phyloP scores from a whole-genome alignment of 2,329 filamentous ascomycete genomes.

The Akanthomyces dipterigenus region DNA sequence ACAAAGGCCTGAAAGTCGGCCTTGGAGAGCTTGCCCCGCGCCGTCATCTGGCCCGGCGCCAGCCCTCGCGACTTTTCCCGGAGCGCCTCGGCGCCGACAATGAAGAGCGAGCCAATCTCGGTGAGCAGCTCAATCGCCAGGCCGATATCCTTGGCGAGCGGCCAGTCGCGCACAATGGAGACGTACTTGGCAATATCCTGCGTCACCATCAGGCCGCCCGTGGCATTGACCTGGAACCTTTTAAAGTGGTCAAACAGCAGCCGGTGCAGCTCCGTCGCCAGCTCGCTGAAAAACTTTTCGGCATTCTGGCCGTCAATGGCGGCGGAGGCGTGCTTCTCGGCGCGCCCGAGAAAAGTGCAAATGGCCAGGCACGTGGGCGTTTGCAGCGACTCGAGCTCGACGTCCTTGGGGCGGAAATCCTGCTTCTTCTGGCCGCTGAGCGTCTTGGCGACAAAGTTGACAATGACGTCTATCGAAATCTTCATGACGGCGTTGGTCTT shows the following conservation, averaged over 20 bases:
- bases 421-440: conserved; percentile 76
- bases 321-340: conserved; percentile 54
- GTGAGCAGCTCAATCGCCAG: conserved; percentile 75
- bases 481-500: conserved; percentile 63
- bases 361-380: conserved; percentile 79
- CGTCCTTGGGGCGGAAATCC: conserved; percentile 84
- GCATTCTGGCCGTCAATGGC: conserved; percentile 81
- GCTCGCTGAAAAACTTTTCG: conserved; percentile 73
- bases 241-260: conserved; percentile 91
- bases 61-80: conserved; percentile 62
- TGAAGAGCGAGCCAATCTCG: conserved; percentile 93
- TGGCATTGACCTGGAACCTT: conserved; percentile 86
- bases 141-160: conserved; percentile 60
- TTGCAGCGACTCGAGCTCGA: conserved; percentile 71
- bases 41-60: conserved; percentile 33
- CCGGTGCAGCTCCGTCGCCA: conserved; percentile 69
- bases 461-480: conserved; percentile 55
- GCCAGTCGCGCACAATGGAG: conserved; percentile 77
- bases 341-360: conserved; percentile 68
- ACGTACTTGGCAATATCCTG: conserved; percentile 95
- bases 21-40: conserved; percentile 52
- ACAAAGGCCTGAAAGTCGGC: conserved; percentile 79
- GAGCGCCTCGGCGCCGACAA: conserved; percentile 76
- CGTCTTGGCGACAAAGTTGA: conserved; percentile 69
- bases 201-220: conserved; percentile 88